These are phyloP conservation scores for Escovopsis sp. DNA, from an alignment of 2,329 filamentous ascomycete genomes.

Conservation along the genomic window DNA sequence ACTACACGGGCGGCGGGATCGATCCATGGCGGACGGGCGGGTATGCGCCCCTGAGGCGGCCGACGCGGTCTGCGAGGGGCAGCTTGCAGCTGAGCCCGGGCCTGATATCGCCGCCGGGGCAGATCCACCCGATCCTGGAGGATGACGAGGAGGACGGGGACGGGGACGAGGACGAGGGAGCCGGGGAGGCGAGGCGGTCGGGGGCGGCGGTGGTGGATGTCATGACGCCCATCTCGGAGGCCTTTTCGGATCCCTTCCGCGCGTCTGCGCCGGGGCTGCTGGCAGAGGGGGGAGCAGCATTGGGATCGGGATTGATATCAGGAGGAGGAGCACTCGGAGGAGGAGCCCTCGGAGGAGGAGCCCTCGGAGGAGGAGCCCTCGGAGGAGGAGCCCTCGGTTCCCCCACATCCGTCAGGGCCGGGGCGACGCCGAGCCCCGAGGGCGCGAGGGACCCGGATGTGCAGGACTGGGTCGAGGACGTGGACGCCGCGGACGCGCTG, in stretches of 20 bases:
- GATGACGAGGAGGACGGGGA: conserved; percentile 38
- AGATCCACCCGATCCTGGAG: conserved; percentile 45
- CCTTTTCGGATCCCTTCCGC: conserved; percentile 34
- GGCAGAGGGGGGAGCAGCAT: no score
- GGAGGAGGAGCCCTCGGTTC: conserved; percentile 11
- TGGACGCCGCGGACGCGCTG: conserved; percentile 39
- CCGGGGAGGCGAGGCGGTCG: conserved; percentile 28
- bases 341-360: background rate
- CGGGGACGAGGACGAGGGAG: conserved; percentile 31
- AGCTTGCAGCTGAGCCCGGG: conserved; percentile 8
- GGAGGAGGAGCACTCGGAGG: no score
- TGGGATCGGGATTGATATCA: no score
- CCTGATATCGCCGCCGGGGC: conserved; percentile 19
- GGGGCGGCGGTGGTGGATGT: conserved; percentile 11
- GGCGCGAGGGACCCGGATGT: conserved; percentile 33
- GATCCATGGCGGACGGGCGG: conserved; percentile 20
- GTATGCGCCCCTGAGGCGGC: conserved; percentile 12
- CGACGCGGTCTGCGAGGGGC: conserved; percentile 7
- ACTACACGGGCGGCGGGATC: conserved; percentile 29
- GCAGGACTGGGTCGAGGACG: conserved; percentile 41
- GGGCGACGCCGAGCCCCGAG: conserved; percentile 28
- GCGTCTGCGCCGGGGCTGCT: conserved; percentile 13
- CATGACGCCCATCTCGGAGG: conserved; percentile 21
- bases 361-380: conserved; percentile 6
- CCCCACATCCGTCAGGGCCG: conserved; percentile 12